These are phyloP conservation scores for Pseudogymnoascus sp. DNA, from an alignment of 2,329 filamentous ascomycete genomes.

Conservation along the genomic window DNA sequence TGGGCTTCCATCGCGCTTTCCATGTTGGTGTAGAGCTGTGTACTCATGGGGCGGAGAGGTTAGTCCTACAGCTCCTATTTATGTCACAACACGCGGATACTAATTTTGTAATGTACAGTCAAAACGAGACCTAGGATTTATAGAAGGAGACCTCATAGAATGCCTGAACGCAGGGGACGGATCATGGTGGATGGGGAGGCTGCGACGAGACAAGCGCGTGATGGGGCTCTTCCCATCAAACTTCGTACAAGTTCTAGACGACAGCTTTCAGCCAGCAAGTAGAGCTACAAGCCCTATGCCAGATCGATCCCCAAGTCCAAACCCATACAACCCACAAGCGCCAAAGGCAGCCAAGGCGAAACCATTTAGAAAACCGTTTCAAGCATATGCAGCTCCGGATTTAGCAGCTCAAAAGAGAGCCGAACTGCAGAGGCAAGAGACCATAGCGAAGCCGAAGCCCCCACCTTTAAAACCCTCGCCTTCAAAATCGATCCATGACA, in stretches of 20 bases:
- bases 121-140: conserved; percentile 89
- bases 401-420: conserved; percentile 49
- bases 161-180: conserved; percentile 96
- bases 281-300: conserved; percentile 46
- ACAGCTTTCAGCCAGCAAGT: conserved; percentile 70
- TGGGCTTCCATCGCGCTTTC: conserved; percentile 67
- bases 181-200: conserved; percentile 93
- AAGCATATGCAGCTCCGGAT: conserved; percentile 58
- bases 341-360: conserved; percentile 38
- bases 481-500: conserved; percentile 19
- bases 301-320: conserved; percentile 25
- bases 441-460: conserved; percentile 17
- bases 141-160: conserved; percentile 96
- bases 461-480: conserved; percentile 20
- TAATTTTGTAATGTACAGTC: conserved; percentile 41
- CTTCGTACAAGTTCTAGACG: conserved; percentile 84
- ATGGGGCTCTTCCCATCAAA: conserved; percentile 94
- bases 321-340: conserved; percentile 24
- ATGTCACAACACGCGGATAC: conserved; percentile 10
- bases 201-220: conserved; percentile 82
- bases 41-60: conserved; percentile 91
- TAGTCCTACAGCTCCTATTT: conserved; percentile 10
- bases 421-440: conserved; percentile 24
- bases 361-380: conserved; percentile 58
- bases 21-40: conserved; percentile 83